These are phyloP conservation scores for Fusarium concolor DNA, from an alignment of 2,329 filamentous ascomycete genomes.

Conservation along the genomic window DNA sequence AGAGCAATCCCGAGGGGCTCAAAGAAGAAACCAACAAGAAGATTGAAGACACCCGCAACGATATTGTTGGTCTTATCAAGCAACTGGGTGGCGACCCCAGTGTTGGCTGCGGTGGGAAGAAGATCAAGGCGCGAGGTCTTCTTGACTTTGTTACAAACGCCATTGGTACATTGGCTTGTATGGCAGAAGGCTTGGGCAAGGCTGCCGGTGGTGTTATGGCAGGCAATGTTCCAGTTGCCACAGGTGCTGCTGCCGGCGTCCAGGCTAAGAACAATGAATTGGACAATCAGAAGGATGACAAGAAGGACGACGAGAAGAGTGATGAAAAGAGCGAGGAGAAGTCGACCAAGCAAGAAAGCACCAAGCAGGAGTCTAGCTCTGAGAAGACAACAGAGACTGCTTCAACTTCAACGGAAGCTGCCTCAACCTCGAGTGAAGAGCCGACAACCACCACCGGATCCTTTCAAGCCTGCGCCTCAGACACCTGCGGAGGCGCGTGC, in stretches of 20 bases:
- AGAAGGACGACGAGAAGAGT: slow-evolving; percentile 5
- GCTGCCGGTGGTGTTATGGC: slow-evolving; percentile 14
- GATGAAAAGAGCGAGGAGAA: slow-evolving; percentile 25
- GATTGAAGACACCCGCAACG: slow-evolving; percentile 20
- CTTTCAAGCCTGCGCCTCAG: slow-evolving; percentile 18
- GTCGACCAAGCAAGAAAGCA: slow-evolving; percentile 17
- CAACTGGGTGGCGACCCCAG: slow-evolving; percentile 23
- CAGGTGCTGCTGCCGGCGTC: neutral
- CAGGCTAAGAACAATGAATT: slow-evolving; percentile 24
- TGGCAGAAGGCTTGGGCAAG: slow-evolving; percentile 22
- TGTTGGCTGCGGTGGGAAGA: slow-evolving; percentile 8
- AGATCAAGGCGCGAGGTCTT: slow-evolving; percentile 26
- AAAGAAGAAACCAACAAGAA: slow-evolving; percentile 31
- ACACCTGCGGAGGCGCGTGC: slow-evolving; percentile 15
- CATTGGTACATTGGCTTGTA: slow-evolving; percentile 32
- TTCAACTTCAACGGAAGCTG: neutral
- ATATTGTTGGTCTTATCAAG: slow-evolving; percentile 19
- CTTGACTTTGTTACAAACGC: slow-evolving; percentile 22
- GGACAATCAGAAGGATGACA: slow-evolving; percentile 10
- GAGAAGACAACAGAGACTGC: slow-evolving; percentile 2
- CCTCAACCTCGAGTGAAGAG: neutral
- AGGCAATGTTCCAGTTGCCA: slow-evolving; percentile 27
- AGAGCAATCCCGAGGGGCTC: slow-evolving; percentile 17
- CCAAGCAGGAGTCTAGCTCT: slow-evolving; percentile 9
- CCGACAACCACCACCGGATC: slow-evolving; percentile 15